Conservation (phyloP, 2,329 filamentous ascomycete species). For the Aureobasidium zeae region DNA sequence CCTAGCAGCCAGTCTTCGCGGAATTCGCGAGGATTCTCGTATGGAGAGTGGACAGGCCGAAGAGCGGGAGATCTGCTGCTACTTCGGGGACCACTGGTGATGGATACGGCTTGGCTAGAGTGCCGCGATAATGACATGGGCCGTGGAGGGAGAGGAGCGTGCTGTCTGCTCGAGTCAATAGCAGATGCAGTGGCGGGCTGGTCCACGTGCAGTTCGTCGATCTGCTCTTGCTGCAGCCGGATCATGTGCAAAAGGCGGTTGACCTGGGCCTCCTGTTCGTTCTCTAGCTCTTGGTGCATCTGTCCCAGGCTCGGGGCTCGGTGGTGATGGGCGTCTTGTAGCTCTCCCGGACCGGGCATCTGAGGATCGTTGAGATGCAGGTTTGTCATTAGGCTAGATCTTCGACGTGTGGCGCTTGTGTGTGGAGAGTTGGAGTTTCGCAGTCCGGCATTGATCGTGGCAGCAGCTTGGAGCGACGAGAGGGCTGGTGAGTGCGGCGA, state of each 20-base stretch:
- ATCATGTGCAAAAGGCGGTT: constrained; percentile 73
- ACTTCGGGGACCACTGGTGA: constrained; percentile 28
- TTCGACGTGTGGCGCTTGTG: constrained; percentile 21
- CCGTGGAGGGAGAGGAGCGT: constrained; percentile 18
- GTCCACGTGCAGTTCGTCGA: constrained; percentile 46
- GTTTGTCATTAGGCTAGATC: constrained; percentile 63
- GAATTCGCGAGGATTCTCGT: constrained; percentile 38
- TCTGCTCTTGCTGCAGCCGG: constrained; percentile 62
- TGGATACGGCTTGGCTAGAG: constrained; percentile 32
- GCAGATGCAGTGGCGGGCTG: constrained; percentile 28
- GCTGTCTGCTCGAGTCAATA: constrained; percentile 31
- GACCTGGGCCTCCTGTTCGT: constrained; percentile 70
- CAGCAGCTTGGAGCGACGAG: constrained; percentile 63
- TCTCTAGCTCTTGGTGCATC: constrained; percentile 69
- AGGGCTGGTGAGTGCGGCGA: constrained; percentile 56
- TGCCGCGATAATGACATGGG: constrained; percentile 34
- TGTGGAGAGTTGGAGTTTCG: constrained; percentile 14
- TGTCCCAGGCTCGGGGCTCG: constrained; percentile 64
- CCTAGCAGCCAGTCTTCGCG: constrained; percentile 51
- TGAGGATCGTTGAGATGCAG: constrained; percentile 63
- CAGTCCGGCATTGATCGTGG: constrained; percentile 58
- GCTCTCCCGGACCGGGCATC: constrained; percentile 59
- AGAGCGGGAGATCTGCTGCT: constrained; percentile 35
- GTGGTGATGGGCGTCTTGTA: constrained; percentile 48
- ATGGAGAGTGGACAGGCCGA: constrained; percentile 49